Percentiles rank a stretch among this genome's conserved stretches.
phyloP scores from a whole-genome alignment of 441 rosid genomes.

The Arabidopsis hybrid region DNA sequence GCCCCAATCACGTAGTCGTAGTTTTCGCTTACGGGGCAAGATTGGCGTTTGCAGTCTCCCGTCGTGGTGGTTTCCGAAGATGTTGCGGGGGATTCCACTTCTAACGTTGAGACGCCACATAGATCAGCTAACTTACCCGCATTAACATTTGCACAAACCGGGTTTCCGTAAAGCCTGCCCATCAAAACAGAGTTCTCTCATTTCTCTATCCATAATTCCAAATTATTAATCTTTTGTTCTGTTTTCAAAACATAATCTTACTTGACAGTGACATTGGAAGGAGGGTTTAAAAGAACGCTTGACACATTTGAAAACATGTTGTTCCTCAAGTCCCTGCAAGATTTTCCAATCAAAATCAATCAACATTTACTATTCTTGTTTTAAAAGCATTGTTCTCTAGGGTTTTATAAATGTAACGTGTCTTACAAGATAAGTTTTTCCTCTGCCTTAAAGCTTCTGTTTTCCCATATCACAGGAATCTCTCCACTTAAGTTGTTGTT shows the following conservation, averaged over 20 bases:
- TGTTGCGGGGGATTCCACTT: slow-evolving; percentile 42
- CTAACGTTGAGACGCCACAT: slow-evolving; percentile 53
- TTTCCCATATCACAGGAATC: slow-evolving; percentile 69
- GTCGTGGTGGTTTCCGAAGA: slow-evolving; percentile 21
- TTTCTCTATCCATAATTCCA: background rate
- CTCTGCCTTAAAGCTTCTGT: slow-evolving; percentile 44
- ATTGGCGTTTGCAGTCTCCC: slow-evolving; percentile 49
- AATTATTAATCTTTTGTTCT: background rate
- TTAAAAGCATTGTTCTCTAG: background rate
- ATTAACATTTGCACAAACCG: slow-evolving; percentile 57
- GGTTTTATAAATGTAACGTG: background rate
- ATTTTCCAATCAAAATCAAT: background rate
- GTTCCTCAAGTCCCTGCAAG: slow-evolving; percentile 75
- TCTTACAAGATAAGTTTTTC: slow-evolving; percentile 70
- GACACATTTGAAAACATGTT: slow-evolving; percentile 60
- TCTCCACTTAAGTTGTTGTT: slow-evolving; percentile 71
- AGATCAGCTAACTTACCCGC: slow-evolving; percentile 49
- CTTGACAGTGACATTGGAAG: slow-evolving; percentile 78
- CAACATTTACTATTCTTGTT: background rate
- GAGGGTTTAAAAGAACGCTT: slow-evolving; percentile 67
- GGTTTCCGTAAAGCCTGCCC: slow-evolving; percentile 86
- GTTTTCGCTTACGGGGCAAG: slow-evolving; percentile 63
- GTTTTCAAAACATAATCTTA: slow-evolving; percentile 44
- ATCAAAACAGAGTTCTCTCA: slow-evolving; percentile 35
- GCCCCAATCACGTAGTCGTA: slow-evolving; percentile 67